phyloP scores from a whole-genome alignment of 2,329 filamentous ascomycete genomes.

The Trichophyton benhamiae region DNA sequence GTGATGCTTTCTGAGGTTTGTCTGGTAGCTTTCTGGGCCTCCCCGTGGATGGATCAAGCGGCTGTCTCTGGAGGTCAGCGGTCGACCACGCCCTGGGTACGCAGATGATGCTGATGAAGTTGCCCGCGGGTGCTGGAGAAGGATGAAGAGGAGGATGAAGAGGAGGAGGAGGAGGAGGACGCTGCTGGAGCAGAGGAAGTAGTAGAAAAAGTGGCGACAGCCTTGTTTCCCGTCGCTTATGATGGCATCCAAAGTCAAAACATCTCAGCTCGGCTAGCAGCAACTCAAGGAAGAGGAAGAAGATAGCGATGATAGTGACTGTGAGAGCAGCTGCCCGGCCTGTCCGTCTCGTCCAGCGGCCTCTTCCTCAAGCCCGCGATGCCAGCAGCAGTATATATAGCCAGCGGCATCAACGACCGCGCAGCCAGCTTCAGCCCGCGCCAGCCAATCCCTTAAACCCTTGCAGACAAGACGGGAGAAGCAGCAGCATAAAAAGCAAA shows the following conservation, averaged over 20 bases:
- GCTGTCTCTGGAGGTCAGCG: background rate
- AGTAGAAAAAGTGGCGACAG: background rate
- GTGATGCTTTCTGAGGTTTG: background rate
- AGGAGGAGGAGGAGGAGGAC: background rate
- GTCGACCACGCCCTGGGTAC: background rate
- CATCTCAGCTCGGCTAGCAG: background rate
- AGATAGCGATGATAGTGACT: background rate
- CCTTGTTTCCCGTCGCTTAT: background rate
- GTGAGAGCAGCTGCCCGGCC: too few relatives aligned
- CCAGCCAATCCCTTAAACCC: background rate
- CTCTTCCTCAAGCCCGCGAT: background rate
- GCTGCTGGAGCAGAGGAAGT: background rate
- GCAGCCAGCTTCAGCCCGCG: background rate
- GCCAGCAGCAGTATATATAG: background rate
- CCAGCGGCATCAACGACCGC: background rate
- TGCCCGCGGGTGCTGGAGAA: background rate
- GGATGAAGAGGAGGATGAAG: background rate
- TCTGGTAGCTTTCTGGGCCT: background rate
- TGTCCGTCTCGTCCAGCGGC: background rate
- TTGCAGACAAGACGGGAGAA: background rate
- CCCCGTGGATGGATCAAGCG: background rate
- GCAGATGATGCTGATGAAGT: background rate
- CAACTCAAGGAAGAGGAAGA: background rate
- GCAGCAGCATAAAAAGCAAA: too few relatives aligned
- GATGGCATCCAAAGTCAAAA: slow-evolving; percentile 1